phyloP scores from a whole-genome alignment of 2,329 filamentous ascomycete genomes.

The Colletotrichum navitas region DNA sequence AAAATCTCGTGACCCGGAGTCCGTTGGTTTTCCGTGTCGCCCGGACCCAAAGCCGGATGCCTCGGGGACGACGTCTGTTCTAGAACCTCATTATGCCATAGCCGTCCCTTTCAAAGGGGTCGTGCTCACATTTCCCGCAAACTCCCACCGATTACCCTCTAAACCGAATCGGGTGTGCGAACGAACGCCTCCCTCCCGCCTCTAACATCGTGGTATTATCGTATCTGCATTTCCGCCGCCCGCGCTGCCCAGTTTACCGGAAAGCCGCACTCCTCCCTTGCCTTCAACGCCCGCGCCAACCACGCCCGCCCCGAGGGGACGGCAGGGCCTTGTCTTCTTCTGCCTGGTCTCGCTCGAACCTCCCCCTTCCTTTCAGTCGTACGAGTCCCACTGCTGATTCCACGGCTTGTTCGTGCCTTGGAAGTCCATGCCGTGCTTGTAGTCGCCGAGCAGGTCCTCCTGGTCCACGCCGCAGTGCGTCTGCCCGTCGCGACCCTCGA shows the following conservation, averaged over 20 bases:
- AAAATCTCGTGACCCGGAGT: neutral
- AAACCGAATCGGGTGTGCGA: neutral
- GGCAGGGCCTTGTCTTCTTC: neutral
- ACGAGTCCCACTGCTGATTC: constrained; percentile 57
- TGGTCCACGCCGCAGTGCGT: constrained; percentile 83
- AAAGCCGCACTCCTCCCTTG: neutral
- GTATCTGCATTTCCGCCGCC: neutral
- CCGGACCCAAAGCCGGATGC: neutral
- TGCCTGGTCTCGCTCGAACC: neutral
- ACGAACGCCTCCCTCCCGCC: neutral
- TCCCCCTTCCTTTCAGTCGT: constrained; percentile 19
- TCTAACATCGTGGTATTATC: neutral
- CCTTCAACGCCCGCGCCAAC: neutral
- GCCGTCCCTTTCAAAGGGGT: neutral
- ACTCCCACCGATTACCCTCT: neutral
- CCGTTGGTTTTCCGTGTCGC: neutral
- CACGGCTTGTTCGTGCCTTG: constrained; percentile 65
- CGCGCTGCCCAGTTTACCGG: constrained; percentile 8
- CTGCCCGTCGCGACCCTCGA: constrained; percentile 77
- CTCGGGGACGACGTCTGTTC: neutral
- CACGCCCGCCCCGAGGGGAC: no score
- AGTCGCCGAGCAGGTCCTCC: constrained; percentile 75
- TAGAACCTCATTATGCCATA: neutral
- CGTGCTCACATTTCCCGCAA: neutral
- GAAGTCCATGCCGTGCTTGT: constrained; percentile 72